Percentiles rank a stretch among this genome's conserved stretches.
phyloP scores from a whole-genome alignment of 192 early-diverging fungal genomes.

The Coemansia sp. region DNA sequence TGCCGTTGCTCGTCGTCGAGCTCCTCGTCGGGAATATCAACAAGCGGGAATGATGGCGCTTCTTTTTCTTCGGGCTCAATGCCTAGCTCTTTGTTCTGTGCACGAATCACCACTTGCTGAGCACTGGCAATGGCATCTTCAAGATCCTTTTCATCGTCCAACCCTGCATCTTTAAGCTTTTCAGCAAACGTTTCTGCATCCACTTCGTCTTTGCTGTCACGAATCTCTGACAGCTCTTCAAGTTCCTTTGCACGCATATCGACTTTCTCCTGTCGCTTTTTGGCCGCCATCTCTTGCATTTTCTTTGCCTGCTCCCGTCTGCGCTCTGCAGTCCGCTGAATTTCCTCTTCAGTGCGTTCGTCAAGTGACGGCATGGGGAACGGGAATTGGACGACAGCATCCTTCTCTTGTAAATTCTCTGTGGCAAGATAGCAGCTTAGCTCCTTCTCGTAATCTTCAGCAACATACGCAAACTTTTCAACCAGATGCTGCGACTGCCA shows the following conservation, averaged over 20 bases:
- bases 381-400: conserved; percentile 78
- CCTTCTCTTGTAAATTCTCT: conserved; percentile 60
- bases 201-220: conserved; percentile 27
- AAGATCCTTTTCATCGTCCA: conserved; percentile 70
- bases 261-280: conserved; percentile 78
- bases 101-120: conserved; percentile 64
- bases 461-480: conserved; percentile 64
- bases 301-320: conserved; percentile 68
- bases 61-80: conserved; percentile 77
- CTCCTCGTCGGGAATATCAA: conserved; percentile 77
- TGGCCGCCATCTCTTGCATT: conserved; percentile 78
- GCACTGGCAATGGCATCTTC: conserved; percentile 69
- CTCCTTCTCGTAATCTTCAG: conserved; percentile 72
- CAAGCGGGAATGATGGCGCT: conserved; percentile 68
- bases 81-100: conserved; percentile 77
- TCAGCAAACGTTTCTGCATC: conserved; percentile 26
- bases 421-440: conserved; percentile 62
- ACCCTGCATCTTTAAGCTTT: conserved; percentile 59
- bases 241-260: conserved; percentile 67
- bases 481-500: conserved; percentile 74
- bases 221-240: conserved; percentile 42
- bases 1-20: conserved; percentile 73
- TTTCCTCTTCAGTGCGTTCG: conserved; percentile 78
- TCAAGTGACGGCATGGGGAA: conserved; percentile 63
- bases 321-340: conserved; percentile 63